Percentiles rank a stretch among this genome's conserved stretches.
phyloP scores from a whole-genome alignment of 345 rosid genomes.

The Sisymbrium irio region DNA sequence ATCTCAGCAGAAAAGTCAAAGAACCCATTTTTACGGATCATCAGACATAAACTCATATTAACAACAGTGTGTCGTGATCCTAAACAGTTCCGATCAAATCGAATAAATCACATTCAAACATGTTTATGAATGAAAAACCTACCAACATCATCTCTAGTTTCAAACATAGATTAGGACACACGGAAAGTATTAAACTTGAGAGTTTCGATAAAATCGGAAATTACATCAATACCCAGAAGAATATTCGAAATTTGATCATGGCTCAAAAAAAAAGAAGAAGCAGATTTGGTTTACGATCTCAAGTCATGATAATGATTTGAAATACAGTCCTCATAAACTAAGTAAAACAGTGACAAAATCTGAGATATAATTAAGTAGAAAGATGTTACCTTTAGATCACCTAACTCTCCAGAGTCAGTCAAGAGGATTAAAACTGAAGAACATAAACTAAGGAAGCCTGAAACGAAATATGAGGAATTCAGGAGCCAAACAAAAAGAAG shows the following conservation, averaged over 20 bases:
- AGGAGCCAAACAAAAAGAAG: not conserved
- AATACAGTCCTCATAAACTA: not conserved
- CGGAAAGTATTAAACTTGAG: not conserved
- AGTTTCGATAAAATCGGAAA: not conserved
- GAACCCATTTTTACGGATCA: not conserved
- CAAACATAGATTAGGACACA: not conserved
- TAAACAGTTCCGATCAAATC: conserved; percentile 2
- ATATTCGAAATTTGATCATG: not conserved
- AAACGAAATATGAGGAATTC: not conserved
- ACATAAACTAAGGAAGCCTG: not conserved
- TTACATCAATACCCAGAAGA: not conserved
- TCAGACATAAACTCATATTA: not conserved
- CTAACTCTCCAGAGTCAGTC: not conserved
- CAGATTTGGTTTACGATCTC: conserved; percentile 23
- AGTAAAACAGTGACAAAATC: no score
- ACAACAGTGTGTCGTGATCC: not conserved
- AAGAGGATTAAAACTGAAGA: conserved; percentile 14
- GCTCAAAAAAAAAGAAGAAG: no score
- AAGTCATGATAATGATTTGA: not conserved
- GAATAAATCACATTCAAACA: not conserved
- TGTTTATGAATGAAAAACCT: not conserved
- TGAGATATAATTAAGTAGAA: no score
- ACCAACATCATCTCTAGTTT: no score
- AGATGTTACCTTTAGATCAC: conserved; percentile 33
- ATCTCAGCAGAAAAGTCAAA: not conserved